phyloP scores from a whole-genome alignment of 768 basidiomycete species.

The Suillus decipiens region DNA sequence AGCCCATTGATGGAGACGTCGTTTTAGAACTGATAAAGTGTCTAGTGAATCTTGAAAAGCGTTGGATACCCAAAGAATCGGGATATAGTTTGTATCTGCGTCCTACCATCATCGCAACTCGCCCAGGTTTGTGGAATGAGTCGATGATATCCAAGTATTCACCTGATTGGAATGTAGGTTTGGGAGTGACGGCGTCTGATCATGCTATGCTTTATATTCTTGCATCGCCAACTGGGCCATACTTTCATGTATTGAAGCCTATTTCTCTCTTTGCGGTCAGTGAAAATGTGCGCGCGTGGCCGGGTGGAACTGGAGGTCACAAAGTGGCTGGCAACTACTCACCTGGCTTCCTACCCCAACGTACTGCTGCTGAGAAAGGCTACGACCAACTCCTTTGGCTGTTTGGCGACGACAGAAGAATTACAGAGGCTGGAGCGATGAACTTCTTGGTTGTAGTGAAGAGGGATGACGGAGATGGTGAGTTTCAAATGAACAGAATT shows the following conservation, averaged over 20 bases:
- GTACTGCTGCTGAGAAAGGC: slow-evolving; percentile 62
- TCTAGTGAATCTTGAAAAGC: slow-evolving; percentile 66
- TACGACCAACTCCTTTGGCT: slow-evolving; percentile 84
- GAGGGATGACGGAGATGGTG: slow-evolving; percentile 55
- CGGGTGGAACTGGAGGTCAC: slow-evolving; percentile 71
- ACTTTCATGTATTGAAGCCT: slow-evolving; percentile 46
- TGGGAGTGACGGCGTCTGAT: slow-evolving; percentile 74
- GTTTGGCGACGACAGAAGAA: slow-evolving; percentile 56
- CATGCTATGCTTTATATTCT: slow-evolving; percentile 89
- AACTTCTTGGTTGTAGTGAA: slow-evolving; percentile 74
- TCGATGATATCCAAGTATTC: neutral
- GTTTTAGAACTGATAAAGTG: slow-evolving; percentile 59
- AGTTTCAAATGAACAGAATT: slow-evolving; percentile 17
- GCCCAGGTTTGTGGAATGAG: slow-evolving; percentile 31
- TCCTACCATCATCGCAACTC: slow-evolving; percentile 65
- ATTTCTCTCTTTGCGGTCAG: slow-evolving; percentile 63
- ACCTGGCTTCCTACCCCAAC: slow-evolving; percentile 62
- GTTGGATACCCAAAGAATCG: slow-evolving; percentile 78
- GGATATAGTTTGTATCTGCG: slow-evolving; percentile 89
- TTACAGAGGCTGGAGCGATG: slow-evolving; percentile 75
- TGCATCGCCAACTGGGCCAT: slow-evolving; percentile 58
- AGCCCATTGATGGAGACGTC: slow-evolving; percentile 47
- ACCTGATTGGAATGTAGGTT: slow-evolving; percentile 30
- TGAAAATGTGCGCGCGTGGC: slow-evolving; percentile 77
- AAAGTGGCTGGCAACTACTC: slow-evolving; percentile 71